Evolutionary conservation across 306 rosid species (phyloP).

Genomic region (Quercus glauca): DNA sequence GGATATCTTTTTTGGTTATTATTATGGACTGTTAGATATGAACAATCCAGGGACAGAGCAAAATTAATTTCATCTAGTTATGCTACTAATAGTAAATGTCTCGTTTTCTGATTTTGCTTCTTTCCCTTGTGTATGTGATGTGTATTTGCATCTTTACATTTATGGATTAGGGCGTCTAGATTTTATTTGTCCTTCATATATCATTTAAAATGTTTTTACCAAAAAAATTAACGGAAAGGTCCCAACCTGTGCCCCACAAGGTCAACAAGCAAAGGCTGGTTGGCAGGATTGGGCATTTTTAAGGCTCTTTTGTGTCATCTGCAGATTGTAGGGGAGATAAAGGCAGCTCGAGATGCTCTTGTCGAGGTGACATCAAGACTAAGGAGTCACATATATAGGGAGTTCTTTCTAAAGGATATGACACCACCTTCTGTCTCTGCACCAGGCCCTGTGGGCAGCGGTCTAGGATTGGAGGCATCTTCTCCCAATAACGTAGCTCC

Average conservation of each 20-base stretch:
- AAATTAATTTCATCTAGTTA: background rate
- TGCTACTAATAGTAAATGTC: background rate
- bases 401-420: slow-evolving; percentile 64
- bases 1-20: background rate
- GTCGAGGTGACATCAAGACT: slow-evolving; percentile 92
- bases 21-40: background rate
- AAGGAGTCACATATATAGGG: slow-evolving; percentile 71
- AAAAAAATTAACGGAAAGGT: slow-evolving; percentile 12
- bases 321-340: slow-evolving; percentile 92
- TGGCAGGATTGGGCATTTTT: slow-evolving; percentile 16
- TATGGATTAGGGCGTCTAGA: too few species aligned
- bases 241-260: slow-evolving; percentile 15
- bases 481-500: slow-evolving; percentile 45
- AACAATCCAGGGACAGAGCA: background rate
- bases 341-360: slow-evolving; percentile 88
- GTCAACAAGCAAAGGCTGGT: slow-evolving; percentile 13
- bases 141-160: too few species aligned
- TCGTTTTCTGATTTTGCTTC: background rate
- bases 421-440: slow-evolving; percentile 43
- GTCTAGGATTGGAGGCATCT: slow-evolving; percentile 44
- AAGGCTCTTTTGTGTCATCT: slow-evolving; percentile 17
- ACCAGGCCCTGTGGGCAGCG: slow-evolving; percentile 29
- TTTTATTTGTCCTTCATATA: too few species aligned
- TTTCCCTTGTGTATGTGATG: too few species aligned
- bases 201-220: background rate